Conservation (phyloP, 306 rosid species). For the Inga laurina region DNA sequence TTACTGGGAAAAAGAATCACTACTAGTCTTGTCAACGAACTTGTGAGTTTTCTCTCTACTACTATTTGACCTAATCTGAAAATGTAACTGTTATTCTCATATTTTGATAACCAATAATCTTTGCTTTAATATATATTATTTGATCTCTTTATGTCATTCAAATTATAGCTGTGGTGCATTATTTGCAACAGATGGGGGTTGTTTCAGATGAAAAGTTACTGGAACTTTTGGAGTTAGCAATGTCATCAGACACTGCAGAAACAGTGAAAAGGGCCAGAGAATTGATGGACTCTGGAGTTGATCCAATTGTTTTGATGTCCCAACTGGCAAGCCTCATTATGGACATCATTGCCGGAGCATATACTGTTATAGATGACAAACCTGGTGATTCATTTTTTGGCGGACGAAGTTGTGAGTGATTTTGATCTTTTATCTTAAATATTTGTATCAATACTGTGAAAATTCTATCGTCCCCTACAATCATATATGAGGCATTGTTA, state of each 20-base stretch:
- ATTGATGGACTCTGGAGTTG: constrained; percentile 96
- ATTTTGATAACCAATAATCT: neutral
- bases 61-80: constrained; percentile 24
- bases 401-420: constrained; percentile 72
- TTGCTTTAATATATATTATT: neutral
- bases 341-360: constrained; percentile 98
- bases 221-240: constrained; percentile 96
- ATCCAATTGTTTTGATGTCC: constrained; percentile 97
- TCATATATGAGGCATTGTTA: constrained; percentile 5
- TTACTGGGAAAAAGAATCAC: constrained; percentile 91
- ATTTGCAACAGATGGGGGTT: constrained; percentile 81
- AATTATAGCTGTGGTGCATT: constrained; percentile 36
- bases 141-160: constrained; percentile 19
- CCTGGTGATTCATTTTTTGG: constrained; percentile 59
- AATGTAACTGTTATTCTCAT: constrained; percentile 6
- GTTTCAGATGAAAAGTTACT: constrained; percentile 92
- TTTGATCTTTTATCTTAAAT: constrained; percentile 24
- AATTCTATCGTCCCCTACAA: neutral
- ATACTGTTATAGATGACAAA: constrained; percentile 61
- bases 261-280: constrained; percentile 97
- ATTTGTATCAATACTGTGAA: constrained; percentile 22
- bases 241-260: constrained; percentile 98
- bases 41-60: constrained; percentile 63
- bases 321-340: constrained; percentile 95
- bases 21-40: constrained; percentile 91